Conservation (phyloP, 768 basidiomycete species). For the Cubamyces sp. region DNA sequence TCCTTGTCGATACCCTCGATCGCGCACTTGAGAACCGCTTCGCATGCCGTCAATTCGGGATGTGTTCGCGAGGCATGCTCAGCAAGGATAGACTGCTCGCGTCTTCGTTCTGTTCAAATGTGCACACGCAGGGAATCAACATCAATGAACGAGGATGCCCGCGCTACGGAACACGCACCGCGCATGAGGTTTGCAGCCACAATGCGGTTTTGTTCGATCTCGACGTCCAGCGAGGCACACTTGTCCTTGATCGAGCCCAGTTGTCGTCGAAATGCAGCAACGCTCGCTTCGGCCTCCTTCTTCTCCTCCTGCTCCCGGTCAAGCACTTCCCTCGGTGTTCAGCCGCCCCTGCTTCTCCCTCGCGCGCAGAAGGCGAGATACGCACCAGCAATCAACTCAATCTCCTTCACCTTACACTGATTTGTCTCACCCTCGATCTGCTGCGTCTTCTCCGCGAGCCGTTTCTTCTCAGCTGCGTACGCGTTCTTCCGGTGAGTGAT, state of each 20-base stretch:
- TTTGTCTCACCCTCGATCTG: conserved; percentile 71
- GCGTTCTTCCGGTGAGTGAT: conserved; percentile 69
- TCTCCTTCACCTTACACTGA: conserved; percentile 77
- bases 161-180: conserved; percentile 48
- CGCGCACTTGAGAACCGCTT: conserved; percentile 59
- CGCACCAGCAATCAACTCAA: conserved; percentile 76
- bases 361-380: conserved; percentile 10
- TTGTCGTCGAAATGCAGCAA: conserved; percentile 66
- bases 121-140: too few species aligned
- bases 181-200: conserved; percentile 62
- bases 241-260: conserved; percentile 65
- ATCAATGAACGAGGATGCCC: neutral
- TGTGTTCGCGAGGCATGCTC: conserved; percentile 53
- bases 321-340: conserved; percentile 48
- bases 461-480: conserved; percentile 66
- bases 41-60: conserved; percentile 60
- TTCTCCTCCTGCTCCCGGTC: conserved; percentile 73
- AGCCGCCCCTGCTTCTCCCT: neutral
- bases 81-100: conserved; percentile 62
- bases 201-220: conserved; percentile 74
- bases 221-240: conserved; percentile 58
- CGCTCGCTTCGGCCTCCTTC: conserved; percentile 67
- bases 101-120: conserved; percentile 60
- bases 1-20: conserved; percentile 83
- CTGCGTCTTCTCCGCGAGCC: conserved; percentile 60